phyloP scores from a whole-genome alignment of 2,329 filamentous ascomycete genomes.

The Trichoderma koningiopsis region DNA sequence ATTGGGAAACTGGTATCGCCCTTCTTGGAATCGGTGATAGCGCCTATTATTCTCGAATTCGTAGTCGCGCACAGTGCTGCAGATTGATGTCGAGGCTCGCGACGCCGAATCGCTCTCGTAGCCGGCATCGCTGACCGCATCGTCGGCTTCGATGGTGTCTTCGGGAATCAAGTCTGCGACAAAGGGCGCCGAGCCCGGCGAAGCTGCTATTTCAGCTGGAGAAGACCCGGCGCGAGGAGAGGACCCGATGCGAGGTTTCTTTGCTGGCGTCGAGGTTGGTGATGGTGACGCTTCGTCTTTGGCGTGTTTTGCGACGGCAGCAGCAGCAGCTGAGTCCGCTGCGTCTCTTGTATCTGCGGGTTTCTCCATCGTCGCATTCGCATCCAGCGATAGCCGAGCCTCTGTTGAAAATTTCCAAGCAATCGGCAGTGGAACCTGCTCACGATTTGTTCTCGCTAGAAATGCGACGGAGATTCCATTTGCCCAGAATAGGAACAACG shows the following conservation, averaged over 20 bases:
- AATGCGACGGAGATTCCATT: background rate
- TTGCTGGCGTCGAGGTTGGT: background rate
- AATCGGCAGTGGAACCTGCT: background rate
- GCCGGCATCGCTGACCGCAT: slow-evolving; percentile 19
- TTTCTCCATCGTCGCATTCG: slow-evolving; percentile 16
- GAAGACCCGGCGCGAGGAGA: background rate
- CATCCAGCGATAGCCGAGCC: background rate
- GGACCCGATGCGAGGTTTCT: slow-evolving; percentile 1
- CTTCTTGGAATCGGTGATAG: slow-evolving; percentile 47
- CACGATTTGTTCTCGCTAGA: background rate
- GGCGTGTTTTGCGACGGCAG: background rate
- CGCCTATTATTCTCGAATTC: slow-evolving; percentile 47
- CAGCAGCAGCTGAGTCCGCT: background rate
- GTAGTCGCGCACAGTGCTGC: slow-evolving; percentile 42
- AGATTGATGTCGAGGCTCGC: slow-evolving; percentile 30
- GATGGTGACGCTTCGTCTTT: background rate
- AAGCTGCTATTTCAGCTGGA: background rate
- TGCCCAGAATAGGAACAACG: background rate
- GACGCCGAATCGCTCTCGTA: slow-evolving; percentile 24
- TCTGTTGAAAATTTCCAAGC: background rate
- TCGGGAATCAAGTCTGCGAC: background rate
- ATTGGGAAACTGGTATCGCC: slow-evolving; percentile 44
- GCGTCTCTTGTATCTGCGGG: background rate
- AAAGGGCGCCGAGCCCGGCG: background rate
- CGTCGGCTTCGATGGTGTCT: background rate